phyloP scores from a whole-genome alignment of 2,329 filamentous ascomycete species.

The Cercospora sojina region DNA sequence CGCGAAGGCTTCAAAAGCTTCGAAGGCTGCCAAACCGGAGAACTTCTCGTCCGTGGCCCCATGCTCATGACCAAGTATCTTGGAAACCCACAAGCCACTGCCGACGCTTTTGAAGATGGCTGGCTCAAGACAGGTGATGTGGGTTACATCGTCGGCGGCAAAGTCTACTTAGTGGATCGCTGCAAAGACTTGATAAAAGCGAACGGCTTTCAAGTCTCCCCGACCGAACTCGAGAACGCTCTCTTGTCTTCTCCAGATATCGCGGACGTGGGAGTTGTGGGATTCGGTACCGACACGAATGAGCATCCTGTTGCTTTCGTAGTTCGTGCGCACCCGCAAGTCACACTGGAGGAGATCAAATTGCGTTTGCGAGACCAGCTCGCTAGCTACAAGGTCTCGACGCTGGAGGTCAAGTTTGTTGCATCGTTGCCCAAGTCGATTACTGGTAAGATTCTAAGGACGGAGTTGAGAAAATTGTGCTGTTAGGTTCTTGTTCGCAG shows the following conservation, averaged over 20 bases:
- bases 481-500: not conserved
- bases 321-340: conserved; percentile 16
- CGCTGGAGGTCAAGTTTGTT: conserved; percentile 29
- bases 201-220: conserved; percentile 39
- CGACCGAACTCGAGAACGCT: conserved; percentile 37
- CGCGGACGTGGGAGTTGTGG: conserved; percentile 34
- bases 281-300: conserved; percentile 18
- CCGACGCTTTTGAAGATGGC: conserved; percentile 42
- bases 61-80: conserved; percentile 46
- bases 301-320: conserved; percentile 31
- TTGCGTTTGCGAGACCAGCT: conserved; percentile 34
- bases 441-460: conserved; percentile 36
- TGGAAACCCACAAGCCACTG: conserved; percentile 34
- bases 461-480: conserved; percentile 20
- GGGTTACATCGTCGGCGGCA: conserved; percentile 34
- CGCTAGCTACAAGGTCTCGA: conserved; percentile 41
- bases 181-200: conserved; percentile 41
- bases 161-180: conserved; percentile 38
- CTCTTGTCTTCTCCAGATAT: conserved; percentile 31
- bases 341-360: conserved; percentile 33
- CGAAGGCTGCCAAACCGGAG: conserved; percentile 50
- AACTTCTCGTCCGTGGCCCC: conserved; percentile 43
- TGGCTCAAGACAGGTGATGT: conserved; percentile 89
- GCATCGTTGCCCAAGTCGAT: conserved; percentile 36
- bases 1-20: conserved; percentile 17